Conservation (phyloP, 441 rosid species). For the Geranium incanum region DNA sequence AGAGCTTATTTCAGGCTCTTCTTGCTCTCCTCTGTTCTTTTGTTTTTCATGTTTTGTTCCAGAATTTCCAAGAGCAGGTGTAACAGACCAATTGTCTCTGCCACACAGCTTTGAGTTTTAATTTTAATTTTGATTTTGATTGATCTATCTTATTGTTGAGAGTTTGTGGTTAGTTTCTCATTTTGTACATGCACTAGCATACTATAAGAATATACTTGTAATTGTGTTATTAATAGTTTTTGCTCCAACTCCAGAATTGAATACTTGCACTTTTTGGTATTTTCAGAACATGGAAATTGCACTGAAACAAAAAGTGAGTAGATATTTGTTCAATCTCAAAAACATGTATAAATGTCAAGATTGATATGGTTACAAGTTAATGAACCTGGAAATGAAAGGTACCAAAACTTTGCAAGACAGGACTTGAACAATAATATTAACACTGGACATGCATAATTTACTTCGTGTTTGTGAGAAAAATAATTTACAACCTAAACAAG, state of each 20-base stretch:
- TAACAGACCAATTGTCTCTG: slow-evolving; percentile 49
- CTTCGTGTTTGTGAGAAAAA: neutral
- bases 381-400: neutral
- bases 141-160: neutral
- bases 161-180: neutral
- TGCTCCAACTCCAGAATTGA: neutral
- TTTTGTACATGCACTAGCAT: neutral
- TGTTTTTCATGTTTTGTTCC: slow-evolving; percentile 92
- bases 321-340: neutral
- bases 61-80: slow-evolving; percentile 75
- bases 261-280: too few species aligned
- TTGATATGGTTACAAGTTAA: too few species aligned
- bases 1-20: slow-evolving; percentile 95
- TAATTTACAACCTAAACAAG: neutral
- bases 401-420: neutral
- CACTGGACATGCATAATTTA: neutral
- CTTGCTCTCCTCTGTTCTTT: slow-evolving; percentile 70
- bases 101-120: slow-evolving; percentile 27
- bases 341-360: too few species aligned
- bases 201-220: neutral
- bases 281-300: neutral
- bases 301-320: neutral
- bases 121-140: neutral
- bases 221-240: neutral
- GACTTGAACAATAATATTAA: neutral